Evolutionary conservation across 2,329 filamentous ascomycete genomes (phyloP).

Genomic region (Aspergillus puulaauensis): DNA sequence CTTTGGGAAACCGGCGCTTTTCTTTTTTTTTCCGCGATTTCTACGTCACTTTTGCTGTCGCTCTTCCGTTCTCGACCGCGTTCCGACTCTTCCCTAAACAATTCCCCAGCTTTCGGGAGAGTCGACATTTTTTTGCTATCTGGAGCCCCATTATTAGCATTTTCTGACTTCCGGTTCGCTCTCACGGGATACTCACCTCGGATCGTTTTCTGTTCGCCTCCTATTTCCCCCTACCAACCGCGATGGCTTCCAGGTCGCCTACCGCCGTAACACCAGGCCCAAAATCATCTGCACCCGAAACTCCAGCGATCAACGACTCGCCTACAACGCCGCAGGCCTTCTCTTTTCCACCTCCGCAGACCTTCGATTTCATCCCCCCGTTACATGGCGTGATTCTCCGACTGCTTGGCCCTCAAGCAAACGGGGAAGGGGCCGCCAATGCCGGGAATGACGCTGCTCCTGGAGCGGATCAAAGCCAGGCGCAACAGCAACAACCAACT

Average conservation of each 20-base stretch:
- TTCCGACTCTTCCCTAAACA: conserved; percentile 39
- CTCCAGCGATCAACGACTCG: conserved; percentile 29
- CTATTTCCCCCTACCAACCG: conserved; percentile 14
- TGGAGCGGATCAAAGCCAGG: conserved; percentile 21
- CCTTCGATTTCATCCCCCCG: conserved; percentile 81
- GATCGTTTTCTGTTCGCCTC: conserved; percentile 9
- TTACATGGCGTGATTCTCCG: conserved; percentile 76
- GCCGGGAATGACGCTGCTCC: conserved; percentile 24
- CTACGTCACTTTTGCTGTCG: conserved; percentile 13
- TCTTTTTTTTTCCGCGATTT: conserved; percentile 33
- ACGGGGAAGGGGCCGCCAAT: conserved; percentile 40
- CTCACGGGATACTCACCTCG: conserved; percentile 4
- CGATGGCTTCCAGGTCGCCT: conserved; percentile 38
- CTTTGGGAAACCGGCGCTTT: conserved; percentile 27
- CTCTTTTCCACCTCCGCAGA: conserved; percentile 71
- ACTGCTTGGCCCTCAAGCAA: conserved; percentile 56
- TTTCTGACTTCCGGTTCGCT: conserved; percentile 3
- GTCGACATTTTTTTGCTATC: conserved; percentile 3
- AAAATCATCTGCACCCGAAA: conserved; percentile 36
- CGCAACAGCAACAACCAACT: conserved; percentile 27
- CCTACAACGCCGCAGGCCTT: conserved; percentile 47
- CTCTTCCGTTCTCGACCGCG: conserved; percentile 18
- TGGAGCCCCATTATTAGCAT: conserved; percentile 1
- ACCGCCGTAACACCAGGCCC: conserved; percentile 44
- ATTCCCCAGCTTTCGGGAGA: conserved; percentile 18